A percentile compares a stretch with the other conserved stretches of the same genome.
These are phyloP conservation scores for Eucalyptus regnans DNA, from an alignment of 345 rosid species.

Conservation along the genomic window DNA sequence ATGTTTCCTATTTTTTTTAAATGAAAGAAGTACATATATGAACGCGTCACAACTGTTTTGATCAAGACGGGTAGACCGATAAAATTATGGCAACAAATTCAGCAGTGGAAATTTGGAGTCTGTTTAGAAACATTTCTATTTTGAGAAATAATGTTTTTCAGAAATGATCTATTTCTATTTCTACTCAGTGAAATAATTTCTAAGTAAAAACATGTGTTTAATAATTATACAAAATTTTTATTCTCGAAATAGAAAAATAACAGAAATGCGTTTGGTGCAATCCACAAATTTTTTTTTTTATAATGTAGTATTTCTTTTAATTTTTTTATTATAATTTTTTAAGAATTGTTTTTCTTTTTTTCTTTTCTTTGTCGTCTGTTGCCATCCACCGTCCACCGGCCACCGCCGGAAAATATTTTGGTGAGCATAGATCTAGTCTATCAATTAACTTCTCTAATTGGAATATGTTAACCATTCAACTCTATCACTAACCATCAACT, in stretches of 20 bases:
- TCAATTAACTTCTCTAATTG: too few relatives aligned
- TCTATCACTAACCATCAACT: neutral
- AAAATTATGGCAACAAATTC: neutral
- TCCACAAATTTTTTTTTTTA: too few relatives aligned
- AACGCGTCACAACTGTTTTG: neutral
- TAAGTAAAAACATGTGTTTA: accelerated
- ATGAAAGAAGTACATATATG: too few relatives aligned
- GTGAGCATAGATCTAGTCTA: neutral
- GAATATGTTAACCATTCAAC: neutral
- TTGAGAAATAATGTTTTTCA: too few relatives aligned
- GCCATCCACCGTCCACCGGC: accelerated
- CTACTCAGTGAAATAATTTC: accelerated
- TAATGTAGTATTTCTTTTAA: too few relatives aligned
- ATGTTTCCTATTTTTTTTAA: too few relatives aligned
- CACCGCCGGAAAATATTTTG: too few relatives aligned
- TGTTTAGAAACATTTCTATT: too few relatives aligned
- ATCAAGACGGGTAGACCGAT: neutral
- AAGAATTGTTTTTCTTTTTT: accelerated
- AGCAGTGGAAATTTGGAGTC: neutral
- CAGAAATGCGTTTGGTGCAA: accelerated
- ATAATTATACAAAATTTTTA: accelerated
- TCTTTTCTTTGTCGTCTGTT: accelerated
- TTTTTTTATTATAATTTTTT: too few relatives aligned
- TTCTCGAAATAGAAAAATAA: accelerated
- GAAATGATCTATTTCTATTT: too few relatives aligned